These are phyloP conservation scores for Fusarium sublunatum DNA, from an alignment of 2,329 filamentous ascomycete species.

Conservation along the genomic window DNA sequence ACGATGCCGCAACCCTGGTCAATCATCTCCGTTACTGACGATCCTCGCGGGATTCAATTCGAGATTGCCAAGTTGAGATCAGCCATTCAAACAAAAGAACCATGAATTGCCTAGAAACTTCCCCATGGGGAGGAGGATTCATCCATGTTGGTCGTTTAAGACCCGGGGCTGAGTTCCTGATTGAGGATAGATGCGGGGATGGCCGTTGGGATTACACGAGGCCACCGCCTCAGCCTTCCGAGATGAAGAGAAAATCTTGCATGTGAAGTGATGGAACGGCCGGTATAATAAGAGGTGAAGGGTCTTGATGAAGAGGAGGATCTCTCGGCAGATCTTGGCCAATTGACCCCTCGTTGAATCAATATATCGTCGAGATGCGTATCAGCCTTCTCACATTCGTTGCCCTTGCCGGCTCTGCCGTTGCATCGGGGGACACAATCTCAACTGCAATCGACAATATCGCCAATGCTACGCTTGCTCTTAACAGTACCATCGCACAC, in stretches of 20 bases:
- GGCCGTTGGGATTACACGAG: conserved; percentile 35
- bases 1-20: conserved; percentile 30
- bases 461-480: conserved; percentile 47
- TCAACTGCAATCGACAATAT: conserved; percentile 52
- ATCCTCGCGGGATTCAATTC: conserved; percentile 17
- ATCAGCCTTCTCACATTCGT: conserved; percentile 41
- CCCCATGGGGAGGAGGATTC: conserved; percentile 34
- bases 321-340: conserved; percentile 30
- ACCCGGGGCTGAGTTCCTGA: conserved; percentile 31
- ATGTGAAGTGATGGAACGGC: conserved; percentile 25
- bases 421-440: conserved; percentile 53
- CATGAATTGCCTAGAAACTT: conserved; percentile 17
- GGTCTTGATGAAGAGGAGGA: conserved; percentile 8
- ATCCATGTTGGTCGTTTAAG: conserved; percentile 14
- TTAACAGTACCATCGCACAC: conserved; percentile 50
- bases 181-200: conserved; percentile 41
- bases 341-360: conserved; percentile 30
- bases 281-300: conserved; percentile 32
- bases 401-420: conserved; percentile 39
- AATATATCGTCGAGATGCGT: conserved; percentile 38
- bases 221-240: conserved; percentile 32
- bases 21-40: conserved; percentile 11
- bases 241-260: conserved; percentile 20
- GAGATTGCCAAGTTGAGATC: conserved; percentile 30
- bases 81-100: conserved; percentile 27